A percentile compares a stretch with the other conserved stretches of the same genome.
These are phyloP conservation scores for Micractinium sp. DNA, from an alignment of 139 green algal genomes.

Conservation along the genomic window DNA sequence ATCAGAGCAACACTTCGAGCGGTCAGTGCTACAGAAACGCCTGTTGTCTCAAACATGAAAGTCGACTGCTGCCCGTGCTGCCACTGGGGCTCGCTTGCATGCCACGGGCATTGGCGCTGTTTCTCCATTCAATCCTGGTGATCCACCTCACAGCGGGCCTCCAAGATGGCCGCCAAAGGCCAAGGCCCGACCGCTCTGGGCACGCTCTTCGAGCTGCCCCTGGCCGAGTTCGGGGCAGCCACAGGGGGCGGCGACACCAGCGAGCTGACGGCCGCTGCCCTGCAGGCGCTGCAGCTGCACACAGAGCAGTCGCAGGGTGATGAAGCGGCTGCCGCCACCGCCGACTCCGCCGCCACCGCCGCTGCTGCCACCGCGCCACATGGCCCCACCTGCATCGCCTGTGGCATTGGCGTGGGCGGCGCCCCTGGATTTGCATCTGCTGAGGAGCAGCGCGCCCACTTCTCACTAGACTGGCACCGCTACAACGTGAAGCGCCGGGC, in stretches of 20 bases:
- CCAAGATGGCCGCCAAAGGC: no score
- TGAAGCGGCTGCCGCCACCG: neutral
- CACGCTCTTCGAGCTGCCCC: constrained; percentile 31
- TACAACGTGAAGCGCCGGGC: constrained; percentile 83
- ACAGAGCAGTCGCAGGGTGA: neutral
- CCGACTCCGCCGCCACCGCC: neutral
- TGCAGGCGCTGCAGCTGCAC: neutral
- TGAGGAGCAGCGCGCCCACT: constrained; percentile 84
- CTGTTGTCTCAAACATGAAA: no score
- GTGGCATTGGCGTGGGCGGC: constrained; percentile 62
- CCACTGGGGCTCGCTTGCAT: no score
- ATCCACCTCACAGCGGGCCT: no score
- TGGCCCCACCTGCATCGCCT: constrained; percentile 70
- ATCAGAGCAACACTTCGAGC: no score
- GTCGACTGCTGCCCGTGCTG: no score
- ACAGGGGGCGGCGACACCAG: neutral
- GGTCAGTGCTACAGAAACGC: no score
- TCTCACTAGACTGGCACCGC: constrained; percentile 92
- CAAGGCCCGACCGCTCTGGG: neutral
- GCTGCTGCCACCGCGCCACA: neutral
- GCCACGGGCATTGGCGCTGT: no score
- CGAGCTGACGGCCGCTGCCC: neutral
- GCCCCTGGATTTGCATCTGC: constrained; percentile 56
- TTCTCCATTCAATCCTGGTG: no score
- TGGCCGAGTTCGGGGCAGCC: constrained; percentile 1